Conservation (phyloP, 176 grass and related monocot genomes). For the Paspalum vaginatum region DNA sequence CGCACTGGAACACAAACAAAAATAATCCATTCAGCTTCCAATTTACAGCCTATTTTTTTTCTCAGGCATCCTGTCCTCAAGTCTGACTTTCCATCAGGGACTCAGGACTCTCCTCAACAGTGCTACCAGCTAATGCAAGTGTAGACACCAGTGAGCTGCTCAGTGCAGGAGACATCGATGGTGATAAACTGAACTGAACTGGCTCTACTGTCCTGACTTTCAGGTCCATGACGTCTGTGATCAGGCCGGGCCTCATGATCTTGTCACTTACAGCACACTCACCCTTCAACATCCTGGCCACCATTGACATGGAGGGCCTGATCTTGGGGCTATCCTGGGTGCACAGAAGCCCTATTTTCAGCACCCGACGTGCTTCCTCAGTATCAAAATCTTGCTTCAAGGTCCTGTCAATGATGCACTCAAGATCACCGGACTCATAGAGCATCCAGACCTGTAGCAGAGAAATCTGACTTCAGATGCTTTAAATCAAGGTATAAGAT, state of each 20-base stretch:
- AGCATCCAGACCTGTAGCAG: constrained; percentile 63
- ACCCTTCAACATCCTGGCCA: constrained; percentile 59
- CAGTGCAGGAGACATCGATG: constrained; percentile 36
- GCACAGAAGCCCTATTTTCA: constrained; percentile 85
- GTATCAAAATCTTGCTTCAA: constrained; percentile 48
- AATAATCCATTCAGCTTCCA: background rate
- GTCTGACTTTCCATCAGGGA: background rate
- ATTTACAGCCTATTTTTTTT: too few relatives aligned
- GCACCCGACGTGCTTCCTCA: constrained; percentile 46
- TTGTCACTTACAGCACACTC: constrained; percentile 35
- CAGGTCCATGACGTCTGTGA: constrained; percentile 86
- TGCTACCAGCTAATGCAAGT: constrained; percentile 51
- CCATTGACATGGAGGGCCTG: constrained; percentile 75
- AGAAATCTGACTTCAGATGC: constrained; percentile 23
- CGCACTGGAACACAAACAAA: constrained; percentile 21
- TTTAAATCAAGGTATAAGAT: constrained; percentile 1
- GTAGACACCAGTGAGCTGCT: constrained; percentile 46
- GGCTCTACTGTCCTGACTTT: constrained; percentile 59
- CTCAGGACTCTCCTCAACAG: constrained; percentile 41
- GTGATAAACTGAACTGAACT: constrained; percentile 15
- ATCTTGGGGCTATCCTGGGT: constrained; percentile 70
- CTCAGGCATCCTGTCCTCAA: background rate
- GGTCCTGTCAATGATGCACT: constrained; percentile 58
- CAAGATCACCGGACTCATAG: constrained; percentile 57
- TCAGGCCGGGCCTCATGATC: constrained; percentile 82